These are phyloP conservation scores for Zymoseptoria ardabiliae DNA, from an alignment of 2,329 filamentous ascomycete species.

Conservation along the genomic window DNA sequence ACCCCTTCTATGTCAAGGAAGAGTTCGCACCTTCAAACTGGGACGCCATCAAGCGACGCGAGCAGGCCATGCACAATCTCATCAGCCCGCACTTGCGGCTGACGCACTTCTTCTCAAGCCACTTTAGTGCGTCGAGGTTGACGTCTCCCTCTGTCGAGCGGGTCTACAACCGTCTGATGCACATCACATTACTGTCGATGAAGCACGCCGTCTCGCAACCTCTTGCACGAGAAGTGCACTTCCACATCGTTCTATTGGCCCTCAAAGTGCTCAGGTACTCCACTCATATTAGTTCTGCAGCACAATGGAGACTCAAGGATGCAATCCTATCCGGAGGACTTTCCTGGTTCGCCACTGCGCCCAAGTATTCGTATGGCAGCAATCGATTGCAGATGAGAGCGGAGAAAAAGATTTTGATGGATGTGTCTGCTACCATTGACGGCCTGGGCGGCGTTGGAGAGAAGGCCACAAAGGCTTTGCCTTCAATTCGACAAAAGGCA, in stretches of 20 bases:
- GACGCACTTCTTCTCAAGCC: constrained; percentile 83
- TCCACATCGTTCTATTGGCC: constrained; percentile 78
- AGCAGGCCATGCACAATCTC: constrained; percentile 72
- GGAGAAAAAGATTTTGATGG: constrained; percentile 72
- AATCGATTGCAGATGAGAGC: constrained; percentile 91
- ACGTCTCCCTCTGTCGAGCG: constrained; percentile 74
- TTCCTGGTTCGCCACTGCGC: constrained; percentile 77
- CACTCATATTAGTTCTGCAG: constrained; percentile 54
- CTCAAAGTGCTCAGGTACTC: constrained; percentile 68
- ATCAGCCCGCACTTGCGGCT: constrained; percentile 80
- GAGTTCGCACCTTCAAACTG: constrained; percentile 91
- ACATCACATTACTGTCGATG: constrained; percentile 69
- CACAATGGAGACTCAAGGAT: constrained; percentile 80
- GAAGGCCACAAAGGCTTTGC: constrained; percentile 44
- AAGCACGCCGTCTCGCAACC: constrained; percentile 68
- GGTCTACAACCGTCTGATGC: constrained; percentile 73
- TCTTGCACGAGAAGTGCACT: constrained; percentile 82
- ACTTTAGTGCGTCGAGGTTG: constrained; percentile 88
- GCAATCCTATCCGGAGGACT: constrained; percentile 78
- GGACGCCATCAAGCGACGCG: constrained; percentile 62
- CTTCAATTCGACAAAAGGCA: constrained; percentile 69
- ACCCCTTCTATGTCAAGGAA: constrained; percentile 84
- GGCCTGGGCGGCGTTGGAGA: constrained; percentile 54
- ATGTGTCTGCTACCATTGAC: constrained; percentile 63
- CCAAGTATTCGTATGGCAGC: constrained; percentile 90